phyloP scores from a whole-genome alignment of 495 filamentous ascomycete species.

The Hypoxylon rickii region DNA sequence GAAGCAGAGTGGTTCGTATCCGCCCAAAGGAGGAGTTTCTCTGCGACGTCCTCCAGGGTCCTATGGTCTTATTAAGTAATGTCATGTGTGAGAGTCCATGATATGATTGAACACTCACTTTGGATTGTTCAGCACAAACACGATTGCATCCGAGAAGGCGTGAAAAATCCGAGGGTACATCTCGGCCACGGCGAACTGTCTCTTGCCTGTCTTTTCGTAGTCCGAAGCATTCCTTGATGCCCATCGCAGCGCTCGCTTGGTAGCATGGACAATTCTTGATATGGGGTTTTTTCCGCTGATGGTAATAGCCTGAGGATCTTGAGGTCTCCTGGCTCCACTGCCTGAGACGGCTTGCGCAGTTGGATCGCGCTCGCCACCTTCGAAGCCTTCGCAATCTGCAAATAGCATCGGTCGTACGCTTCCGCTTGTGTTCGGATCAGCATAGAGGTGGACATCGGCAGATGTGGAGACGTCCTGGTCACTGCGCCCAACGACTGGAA shows the following conservation, averaged over 20 bases:
- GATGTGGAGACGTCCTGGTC: not conserved
- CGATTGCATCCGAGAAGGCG: not conserved
- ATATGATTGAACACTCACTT: not conserved
- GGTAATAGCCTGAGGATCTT: not conserved
- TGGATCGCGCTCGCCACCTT: not conserved
- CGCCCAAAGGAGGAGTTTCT: not conserved
- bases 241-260: not conserved
- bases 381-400: not conserved
- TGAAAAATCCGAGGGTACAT: not conserved
- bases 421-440: not conserved
- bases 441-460: not conserved
- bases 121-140: not conserved
- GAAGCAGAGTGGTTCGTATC: not conserved
- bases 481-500: not conserved
- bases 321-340: not conserved
- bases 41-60: not conserved
- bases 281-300: not conserved
- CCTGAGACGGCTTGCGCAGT: not conserved
- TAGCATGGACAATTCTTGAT: not conserved
- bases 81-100: not conserved
- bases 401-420: not conserved
- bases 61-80: not conserved
- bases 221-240: not conserved
- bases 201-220: not conserved
- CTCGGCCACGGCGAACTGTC: not conserved